A percentile compares a stretch with the other conserved stretches of the same genome.
Evolutionary conservation across 306 rosid genomes (phyloP).

Genomic region (Rosa rugosa): DNA sequence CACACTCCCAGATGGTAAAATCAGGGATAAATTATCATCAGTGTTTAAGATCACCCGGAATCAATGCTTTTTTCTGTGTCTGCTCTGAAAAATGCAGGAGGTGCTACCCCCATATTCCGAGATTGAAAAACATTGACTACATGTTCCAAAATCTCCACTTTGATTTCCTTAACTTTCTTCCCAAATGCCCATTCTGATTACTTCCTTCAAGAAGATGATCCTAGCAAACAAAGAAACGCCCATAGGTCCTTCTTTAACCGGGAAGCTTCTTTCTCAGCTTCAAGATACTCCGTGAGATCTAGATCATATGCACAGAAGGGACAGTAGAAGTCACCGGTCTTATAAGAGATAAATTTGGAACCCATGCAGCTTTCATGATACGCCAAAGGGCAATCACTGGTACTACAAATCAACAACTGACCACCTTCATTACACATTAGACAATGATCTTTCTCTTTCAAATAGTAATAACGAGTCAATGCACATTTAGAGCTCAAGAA

Average conservation of each 20-base stretch:
- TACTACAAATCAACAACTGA: constrained; percentile 53
- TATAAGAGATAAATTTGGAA: constrained; percentile 37
- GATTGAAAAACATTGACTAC: constrained; percentile 26
- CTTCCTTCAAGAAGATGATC: background rate
- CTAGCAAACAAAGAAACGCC: constrained; percentile 29
- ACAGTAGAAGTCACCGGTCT: constrained; percentile 48
- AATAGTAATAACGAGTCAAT: constrained; percentile 33
- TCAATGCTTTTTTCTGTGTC: background rate
- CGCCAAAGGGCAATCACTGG: constrained; percentile 53
- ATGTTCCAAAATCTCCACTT: constrained; percentile 29
- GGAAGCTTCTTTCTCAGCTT: constrained; percentile 55
- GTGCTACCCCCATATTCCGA: constrained; percentile 12
- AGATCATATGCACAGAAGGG: constrained; percentile 69
- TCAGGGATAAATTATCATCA: too few species aligned
- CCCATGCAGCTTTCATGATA: constrained; percentile 65
- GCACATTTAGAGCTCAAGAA: constrained; percentile 39
- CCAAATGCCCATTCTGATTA: constrained; percentile 12
- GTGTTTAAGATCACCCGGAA: too few species aligned
- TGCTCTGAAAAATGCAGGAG: background rate
- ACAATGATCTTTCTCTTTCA: constrained; percentile 40
- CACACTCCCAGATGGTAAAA: too few species aligned
- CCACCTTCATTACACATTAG: constrained; percentile 64
- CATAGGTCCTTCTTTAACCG: constrained; percentile 48
- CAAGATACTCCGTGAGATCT: constrained; percentile 52
- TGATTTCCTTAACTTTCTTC: constrained; percentile 19